phyloP scores from a whole-genome alignment of 495 filamentous ascomycete species.

The Hypoxylon lenormandii region DNA sequence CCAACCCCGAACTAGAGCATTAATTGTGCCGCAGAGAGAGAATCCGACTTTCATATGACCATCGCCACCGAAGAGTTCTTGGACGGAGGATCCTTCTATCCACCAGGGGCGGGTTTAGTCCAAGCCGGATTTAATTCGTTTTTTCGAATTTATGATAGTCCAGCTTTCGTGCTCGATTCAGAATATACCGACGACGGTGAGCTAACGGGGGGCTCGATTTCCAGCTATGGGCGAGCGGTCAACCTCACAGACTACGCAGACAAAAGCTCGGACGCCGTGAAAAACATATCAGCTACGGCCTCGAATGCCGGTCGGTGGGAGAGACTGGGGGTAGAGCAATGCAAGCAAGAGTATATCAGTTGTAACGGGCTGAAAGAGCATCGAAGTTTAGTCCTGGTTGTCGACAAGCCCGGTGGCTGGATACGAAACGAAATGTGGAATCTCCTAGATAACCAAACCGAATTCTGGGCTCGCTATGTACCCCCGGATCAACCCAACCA shows the following conservation, averaged over 20 bases:
- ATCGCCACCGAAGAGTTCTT: constrained; percentile 53
- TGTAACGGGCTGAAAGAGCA: constrained; percentile 29
- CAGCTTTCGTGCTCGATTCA: not conserved
- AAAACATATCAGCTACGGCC: constrained; percentile 29
- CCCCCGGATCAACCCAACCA: constrained; percentile 37
- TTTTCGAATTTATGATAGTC: not conserved
- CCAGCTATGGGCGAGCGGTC: constrained; percentile 11
- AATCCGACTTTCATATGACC: constrained; percentile 57
- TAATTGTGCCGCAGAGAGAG: constrained; percentile 32
- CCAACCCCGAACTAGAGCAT: constrained; percentile 42
- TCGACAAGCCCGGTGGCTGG: constrained; percentile 39
- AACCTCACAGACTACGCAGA: constrained; percentile 27
- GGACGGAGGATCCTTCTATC: constrained; percentile 36
- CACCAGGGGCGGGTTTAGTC: constrained; percentile 34
- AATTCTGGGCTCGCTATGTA: constrained; percentile 36
- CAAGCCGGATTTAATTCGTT: constrained; percentile 20
- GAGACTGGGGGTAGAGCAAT: constrained; percentile 19
- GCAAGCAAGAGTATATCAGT: constrained; percentile 31
- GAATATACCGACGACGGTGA: not conserved
- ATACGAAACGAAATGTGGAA: constrained; percentile 44
- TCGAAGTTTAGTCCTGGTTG: constrained; percentile 30
- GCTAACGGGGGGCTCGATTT: not conserved
- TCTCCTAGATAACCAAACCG: constrained; percentile 34
- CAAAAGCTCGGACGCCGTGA: constrained; percentile 39
- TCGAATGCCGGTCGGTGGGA: constrained; percentile 9